Evolutionary conservation across 495 filamentous ascomycete genomes (phyloP).

Genomic region (Aspergillus carlsbadensis): DNA sequence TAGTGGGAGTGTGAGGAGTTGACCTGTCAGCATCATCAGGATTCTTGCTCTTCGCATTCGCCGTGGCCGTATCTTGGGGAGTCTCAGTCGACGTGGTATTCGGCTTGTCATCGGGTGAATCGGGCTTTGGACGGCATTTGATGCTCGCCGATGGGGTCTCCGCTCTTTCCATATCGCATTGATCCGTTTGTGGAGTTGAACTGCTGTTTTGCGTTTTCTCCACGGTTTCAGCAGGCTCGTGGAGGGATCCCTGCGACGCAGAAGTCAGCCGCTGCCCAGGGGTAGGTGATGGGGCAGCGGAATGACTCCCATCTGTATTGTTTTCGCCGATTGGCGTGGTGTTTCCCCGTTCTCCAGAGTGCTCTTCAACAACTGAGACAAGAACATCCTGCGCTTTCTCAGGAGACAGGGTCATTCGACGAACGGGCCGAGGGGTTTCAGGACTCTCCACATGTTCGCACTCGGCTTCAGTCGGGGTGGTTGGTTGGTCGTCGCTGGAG

Average conservation of each 20-base stretch:
- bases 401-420: constrained; percentile 58
- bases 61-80: background rate
- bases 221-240: constrained; percentile 22
- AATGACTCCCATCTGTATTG: constrained; percentile 19
- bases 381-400: constrained; percentile 69
- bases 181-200: constrained; percentile 57
- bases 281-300: constrained; percentile 17
- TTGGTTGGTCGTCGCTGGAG: constrained; percentile 55
- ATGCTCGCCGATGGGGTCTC: constrained; percentile 12
- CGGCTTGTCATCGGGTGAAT: constrained; percentile 11
- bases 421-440: constrained; percentile 34
- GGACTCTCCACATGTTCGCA: constrained; percentile 44
- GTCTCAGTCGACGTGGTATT: constrained; percentile 6
- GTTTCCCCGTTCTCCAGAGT: constrained; percentile 44
- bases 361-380: constrained; percentile 68
- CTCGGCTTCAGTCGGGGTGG: constrained; percentile 42
- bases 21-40: constrained; percentile 3
- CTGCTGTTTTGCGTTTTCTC: constrained; percentile 70
- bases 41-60: constrained; percentile 3
- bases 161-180: constrained; percentile 23
- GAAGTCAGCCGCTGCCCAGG: constrained; percentile 19
- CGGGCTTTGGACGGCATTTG: constrained; percentile 11
- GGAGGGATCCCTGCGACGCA: constrained; percentile 20
- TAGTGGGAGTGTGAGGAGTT: constrained; percentile 14
- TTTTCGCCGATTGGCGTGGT: constrained; percentile 11